Base-by-base conservation (phyloP, 2,329 filamentous ascomycete genomes). In the Elsinoe arachidis region DNA sequence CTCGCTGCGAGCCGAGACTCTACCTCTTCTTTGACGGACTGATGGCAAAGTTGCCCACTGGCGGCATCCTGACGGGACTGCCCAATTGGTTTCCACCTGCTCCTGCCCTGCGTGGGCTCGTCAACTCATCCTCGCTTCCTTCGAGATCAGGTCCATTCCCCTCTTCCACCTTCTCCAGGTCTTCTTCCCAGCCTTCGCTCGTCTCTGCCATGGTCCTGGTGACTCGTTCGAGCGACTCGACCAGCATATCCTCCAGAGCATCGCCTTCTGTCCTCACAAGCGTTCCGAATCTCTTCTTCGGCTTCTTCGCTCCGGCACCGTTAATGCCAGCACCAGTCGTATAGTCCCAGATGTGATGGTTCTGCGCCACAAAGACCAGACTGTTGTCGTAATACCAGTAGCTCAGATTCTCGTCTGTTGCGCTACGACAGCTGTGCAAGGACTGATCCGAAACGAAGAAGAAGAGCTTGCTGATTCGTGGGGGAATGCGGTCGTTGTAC, bases 311-410 rank as follows among this genome's bases (percentile, higher is more conserved):
- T 3, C 84, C 54, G 14, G 23, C 39, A 7, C 53, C 53, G 15
- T 55, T 55, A 10, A 34, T 34, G 33, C 43, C 43, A 15, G 33
- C 51, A 21, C 49, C 49, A 23, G 19, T 56, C 9, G 54, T 56
- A 30, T 56, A 56, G 23, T 85, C 81, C 60, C 90, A 96, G 69
- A 88, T 86, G 11, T 81, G 80, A 69, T 96, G 92, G 59, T 85
- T 78, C 23, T 79, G 74, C 1, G 86, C 82, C 15, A 96, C 87
- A 65, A 86, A 95, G 47, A 96, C 85, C 2, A 82, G 79, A 0
- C 89, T 93, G 70, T 90, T 85, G 19, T 83, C 78, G 67, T 86
- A 87, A 72, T 96, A 97, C 92, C 92, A 97, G 15, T 79, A 77
- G n/a, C 81, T 78, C 59, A 95, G 87, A 26, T 83, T 81, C 62